Evolutionary conservation across 1,139 yeast species (phyloP).

Genomic region (Pichia cactophila): DNA sequence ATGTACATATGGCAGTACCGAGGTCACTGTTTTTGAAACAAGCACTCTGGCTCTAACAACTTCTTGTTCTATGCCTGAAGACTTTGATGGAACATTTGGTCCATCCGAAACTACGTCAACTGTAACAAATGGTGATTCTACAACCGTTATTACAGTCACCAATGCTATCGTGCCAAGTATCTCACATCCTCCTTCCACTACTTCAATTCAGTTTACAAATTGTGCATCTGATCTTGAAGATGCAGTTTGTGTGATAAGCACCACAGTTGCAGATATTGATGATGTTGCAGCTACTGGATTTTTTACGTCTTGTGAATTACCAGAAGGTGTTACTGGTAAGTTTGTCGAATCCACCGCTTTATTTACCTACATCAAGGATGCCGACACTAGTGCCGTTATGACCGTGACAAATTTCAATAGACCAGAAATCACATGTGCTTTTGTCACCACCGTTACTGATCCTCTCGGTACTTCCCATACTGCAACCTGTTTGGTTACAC

Average conservation of each 20-base stretch:
- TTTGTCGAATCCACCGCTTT: background rate
- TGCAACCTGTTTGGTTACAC: background rate
- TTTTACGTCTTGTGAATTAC: background rate
- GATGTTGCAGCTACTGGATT: background rate
- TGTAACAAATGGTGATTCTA: background rate
- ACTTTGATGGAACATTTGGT: background rate
- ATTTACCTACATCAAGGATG: background rate
- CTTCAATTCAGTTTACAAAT: background rate
- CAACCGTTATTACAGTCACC: background rate
- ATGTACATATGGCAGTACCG: background rate
- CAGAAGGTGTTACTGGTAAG: background rate
- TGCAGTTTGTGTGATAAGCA: background rate
- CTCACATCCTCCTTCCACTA: background rate
- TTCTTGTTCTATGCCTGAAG: background rate
- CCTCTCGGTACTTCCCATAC: background rate
- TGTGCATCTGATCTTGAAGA: background rate
- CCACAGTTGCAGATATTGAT: background rate
- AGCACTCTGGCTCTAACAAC: background rate
- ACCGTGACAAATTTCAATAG: background rate
- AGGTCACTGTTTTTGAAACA: background rate
- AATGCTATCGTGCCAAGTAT: background rate
- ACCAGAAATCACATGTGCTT: background rate
- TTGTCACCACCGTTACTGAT: background rate
- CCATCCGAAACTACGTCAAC: background rate
- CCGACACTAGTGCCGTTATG: background rate